These are phyloP conservation scores for Sicyos baderoa DNA, from an alignment of 306 rosid species.

Conservation along the genomic window DNA sequence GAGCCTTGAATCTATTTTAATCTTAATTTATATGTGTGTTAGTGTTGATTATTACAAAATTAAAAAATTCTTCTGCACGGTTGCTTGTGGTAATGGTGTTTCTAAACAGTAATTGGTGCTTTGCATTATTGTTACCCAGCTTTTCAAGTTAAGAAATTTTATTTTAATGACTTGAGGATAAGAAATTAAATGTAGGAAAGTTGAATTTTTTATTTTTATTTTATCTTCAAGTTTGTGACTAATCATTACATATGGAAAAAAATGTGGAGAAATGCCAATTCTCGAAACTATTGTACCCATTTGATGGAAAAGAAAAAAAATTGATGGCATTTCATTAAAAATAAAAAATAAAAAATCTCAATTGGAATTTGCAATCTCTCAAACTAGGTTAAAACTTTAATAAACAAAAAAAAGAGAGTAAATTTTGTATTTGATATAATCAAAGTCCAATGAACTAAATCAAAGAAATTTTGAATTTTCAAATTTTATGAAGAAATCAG, in stretches of 20 bases:
- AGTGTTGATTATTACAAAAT: conserved; percentile 14
- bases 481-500: not conserved
- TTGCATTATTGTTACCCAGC: not conserved
- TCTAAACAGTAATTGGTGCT: not conserved
- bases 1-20: conserved; percentile 14
- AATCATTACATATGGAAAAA: too few relatives aligned
- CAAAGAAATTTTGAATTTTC: not conserved
- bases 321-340: too few relatives aligned
- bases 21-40: conserved; percentile 1
- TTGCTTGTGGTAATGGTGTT: conserved; percentile 20
- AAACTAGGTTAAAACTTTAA: too few relatives aligned
- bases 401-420: too few relatives aligned
- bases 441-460: not conserved
- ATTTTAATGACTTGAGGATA: not conserved
- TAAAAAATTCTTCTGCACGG: not conserved
- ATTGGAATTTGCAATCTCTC: too few relatives aligned
- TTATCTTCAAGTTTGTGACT: not conserved
- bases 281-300: too few relatives aligned
- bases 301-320: too few relatives aligned
- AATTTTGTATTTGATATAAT: too few relatives aligned
- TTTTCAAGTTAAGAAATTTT: not conserved
- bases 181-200: not conserved
- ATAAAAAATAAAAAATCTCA: too few relatives aligned
- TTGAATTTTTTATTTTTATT: not conserved
- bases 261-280: too few relatives aligned